Conservation (phyloP, 2,329 filamentous ascomycete genomes). For the Ceratocystis cacaofunesta region DNA sequence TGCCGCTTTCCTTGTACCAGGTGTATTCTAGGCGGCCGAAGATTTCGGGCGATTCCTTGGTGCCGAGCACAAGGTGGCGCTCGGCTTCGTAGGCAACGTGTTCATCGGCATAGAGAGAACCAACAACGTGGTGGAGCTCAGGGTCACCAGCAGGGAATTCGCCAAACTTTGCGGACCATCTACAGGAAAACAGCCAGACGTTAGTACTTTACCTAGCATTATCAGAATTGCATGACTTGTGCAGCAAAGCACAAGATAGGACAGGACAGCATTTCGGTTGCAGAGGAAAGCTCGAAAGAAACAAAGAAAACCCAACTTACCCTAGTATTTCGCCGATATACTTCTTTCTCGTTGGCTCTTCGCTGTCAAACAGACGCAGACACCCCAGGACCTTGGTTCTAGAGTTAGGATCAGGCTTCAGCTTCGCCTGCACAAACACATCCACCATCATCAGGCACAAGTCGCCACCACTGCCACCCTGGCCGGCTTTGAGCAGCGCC, state of each 20-base stretch:
- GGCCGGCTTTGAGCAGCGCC: constrained; percentile 77
- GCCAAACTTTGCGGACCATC: constrained; percentile 73
- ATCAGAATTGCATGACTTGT: not conserved
- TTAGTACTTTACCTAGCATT: not conserved
- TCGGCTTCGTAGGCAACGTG: constrained; percentile 90
- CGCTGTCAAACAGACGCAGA: constrained; percentile 61
- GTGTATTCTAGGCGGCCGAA: constrained; percentile 75
- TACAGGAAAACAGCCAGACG: constrained; percentile 18
- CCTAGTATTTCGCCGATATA: constrained; percentile 75
- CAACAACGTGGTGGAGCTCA: constrained; percentile 84
- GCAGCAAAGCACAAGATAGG: not conserved
- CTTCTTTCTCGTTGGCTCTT: constrained; percentile 85
- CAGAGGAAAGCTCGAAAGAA: not conserved
- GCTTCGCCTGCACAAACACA: constrained; percentile 75
- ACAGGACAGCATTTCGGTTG: too few species aligned
- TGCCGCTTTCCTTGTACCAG: constrained; percentile 75
- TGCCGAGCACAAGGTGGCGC: constrained; percentile 74
- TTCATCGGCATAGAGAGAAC: constrained; percentile 79
- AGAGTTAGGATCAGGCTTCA: constrained; percentile 57
- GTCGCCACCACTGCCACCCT: constrained; percentile 85
- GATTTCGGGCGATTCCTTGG: constrained; percentile 68
- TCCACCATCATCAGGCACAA: constrained; percentile 76
- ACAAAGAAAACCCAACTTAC: constrained; percentile 30
- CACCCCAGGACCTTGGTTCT: constrained; percentile 66
- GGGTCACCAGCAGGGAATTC: constrained; percentile 84